Conservation (phyloP, 2,329 filamentous ascomycete species). For the Calonectria pseudoreteaudii region DNA sequence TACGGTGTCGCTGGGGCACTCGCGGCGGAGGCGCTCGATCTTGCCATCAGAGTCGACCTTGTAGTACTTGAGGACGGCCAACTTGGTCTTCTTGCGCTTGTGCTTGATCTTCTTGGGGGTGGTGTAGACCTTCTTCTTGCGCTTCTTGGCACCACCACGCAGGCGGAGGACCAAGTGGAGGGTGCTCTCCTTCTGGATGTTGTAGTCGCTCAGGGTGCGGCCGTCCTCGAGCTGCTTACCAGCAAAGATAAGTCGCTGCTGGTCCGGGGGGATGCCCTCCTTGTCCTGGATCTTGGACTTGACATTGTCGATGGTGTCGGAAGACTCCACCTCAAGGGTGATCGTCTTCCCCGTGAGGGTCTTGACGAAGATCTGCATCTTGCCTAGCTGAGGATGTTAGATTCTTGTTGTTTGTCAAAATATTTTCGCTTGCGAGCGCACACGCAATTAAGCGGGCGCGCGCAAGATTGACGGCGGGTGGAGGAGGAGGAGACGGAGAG, state of each 20-base stretch:
- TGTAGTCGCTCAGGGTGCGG: conserved; percentile 99
- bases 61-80: conserved; percentile 99
- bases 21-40: conserved; percentile 98
- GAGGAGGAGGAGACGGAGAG: conserved; percentile 3
- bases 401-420: conserved; percentile 37
- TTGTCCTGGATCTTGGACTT: conserved; percentile 99
- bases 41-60: conserved; percentile 99
- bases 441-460: conserved; percentile 14
- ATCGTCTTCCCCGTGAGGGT: conserved; percentile 99
- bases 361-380: conserved; percentile 84
- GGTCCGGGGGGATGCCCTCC: conserved; percentile 99
- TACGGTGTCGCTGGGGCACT: conserved; percentile 93
- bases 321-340: conserved; percentile 99
- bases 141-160: conserved; percentile 99
- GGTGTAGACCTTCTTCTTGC: conserved; percentile 99
- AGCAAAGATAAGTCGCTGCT: conserved; percentile 99
- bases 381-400: conserved; percentile 66
- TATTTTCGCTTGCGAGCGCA: conserved; percentile 9
- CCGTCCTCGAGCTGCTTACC: conserved; percentile 99
- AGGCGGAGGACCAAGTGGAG: conserved; percentile 98
- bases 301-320: conserved; percentile 99
- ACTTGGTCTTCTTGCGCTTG: conserved; percentile 99
- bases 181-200: conserved; percentile 99
- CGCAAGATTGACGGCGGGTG: conserved; percentile 12
- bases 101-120: conserved; percentile 99